These are phyloP conservation scores for Quercus aquifolioides DNA, from an alignment of 306 rosid species.

Conservation along the genomic window DNA sequence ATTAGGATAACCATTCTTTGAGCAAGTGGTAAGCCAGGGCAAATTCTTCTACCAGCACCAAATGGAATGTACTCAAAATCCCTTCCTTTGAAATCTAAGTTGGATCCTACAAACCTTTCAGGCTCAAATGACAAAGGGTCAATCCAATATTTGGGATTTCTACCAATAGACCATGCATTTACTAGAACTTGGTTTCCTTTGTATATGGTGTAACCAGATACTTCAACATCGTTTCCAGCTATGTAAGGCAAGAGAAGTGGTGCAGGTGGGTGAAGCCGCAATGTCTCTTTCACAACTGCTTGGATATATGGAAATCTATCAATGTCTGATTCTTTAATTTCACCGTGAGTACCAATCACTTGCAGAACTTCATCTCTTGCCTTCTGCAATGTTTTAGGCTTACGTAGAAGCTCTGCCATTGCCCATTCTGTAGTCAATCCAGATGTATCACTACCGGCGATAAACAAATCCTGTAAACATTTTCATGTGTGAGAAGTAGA, in stretches of 20 bases:
- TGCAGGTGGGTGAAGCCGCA: constrained; percentile 49
- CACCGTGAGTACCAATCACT: constrained; percentile 20
- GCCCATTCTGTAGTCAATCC: constrained; percentile 63
- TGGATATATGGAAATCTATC: constrained; percentile 42
- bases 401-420: constrained; percentile 55
- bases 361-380: constrained; percentile 35
- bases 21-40: constrained; percentile 60
- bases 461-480: constrained; percentile 47
- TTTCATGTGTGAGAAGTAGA: background rate
- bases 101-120: constrained; percentile 37
- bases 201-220: constrained; percentile 36
- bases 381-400: constrained; percentile 34
- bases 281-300: constrained; percentile 58
- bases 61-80: constrained; percentile 57
- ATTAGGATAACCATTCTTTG: constrained; percentile 48
- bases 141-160: constrained; percentile 43
- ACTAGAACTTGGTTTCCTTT: constrained; percentile 45
- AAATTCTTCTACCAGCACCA: constrained; percentile 61
- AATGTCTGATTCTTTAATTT: constrained; percentile 49
- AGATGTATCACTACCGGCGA: constrained; percentile 59
- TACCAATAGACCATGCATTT: constrained; percentile 58
- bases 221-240: constrained; percentile 34
- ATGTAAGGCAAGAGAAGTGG: constrained; percentile 61
- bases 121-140: constrained; percentile 40
- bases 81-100: constrained; percentile 42